phyloP scores from a whole-genome alignment of 192 early-diverging fungal genomes.

The Spizellomyces punctatus region DNA sequence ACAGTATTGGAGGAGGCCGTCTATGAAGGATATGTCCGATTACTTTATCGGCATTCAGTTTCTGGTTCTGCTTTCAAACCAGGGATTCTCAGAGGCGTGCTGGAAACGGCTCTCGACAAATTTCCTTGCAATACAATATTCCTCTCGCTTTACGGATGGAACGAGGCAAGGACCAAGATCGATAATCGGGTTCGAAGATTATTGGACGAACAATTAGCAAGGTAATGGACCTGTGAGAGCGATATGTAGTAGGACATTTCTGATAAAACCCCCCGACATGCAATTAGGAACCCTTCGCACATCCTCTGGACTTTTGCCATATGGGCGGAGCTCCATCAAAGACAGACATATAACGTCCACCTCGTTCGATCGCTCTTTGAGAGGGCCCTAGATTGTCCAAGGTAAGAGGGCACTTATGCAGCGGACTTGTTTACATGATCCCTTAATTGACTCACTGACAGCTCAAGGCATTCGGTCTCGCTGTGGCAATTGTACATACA shows the following conservation, averaged over 20 bases:
- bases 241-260: background rate
- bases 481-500: constrained; percentile 67
- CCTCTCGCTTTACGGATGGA: constrained; percentile 57
- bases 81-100: constrained; percentile 41
- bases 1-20: constrained; percentile 30
- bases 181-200: constrained; percentile 56
- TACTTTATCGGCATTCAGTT: constrained; percentile 26
- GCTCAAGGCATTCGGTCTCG: constrained; percentile 47
- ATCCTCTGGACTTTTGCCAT: constrained; percentile 60
- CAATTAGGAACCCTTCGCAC: constrained; percentile 51
- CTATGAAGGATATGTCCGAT: constrained; percentile 21
- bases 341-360: constrained; percentile 54
- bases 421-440: background rate
- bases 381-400: constrained; percentile 42
- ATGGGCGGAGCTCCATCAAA: constrained; percentile 57
- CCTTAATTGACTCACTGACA: constrained; percentile 25
- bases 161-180: constrained; percentile 62
- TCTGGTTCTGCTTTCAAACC: constrained; percentile 45
- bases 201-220: constrained; percentile 42
- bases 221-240: constrained; percentile 28
- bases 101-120: constrained; percentile 45
- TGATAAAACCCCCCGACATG: background rate
- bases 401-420: constrained; percentile 20
- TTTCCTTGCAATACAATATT: constrained; percentile 64
- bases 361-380: constrained; percentile 63